Evolutionary conservation across 163 green algal genomes (phyloP).

Genomic region (Coccomyxa subellipsoidea): DNA sequence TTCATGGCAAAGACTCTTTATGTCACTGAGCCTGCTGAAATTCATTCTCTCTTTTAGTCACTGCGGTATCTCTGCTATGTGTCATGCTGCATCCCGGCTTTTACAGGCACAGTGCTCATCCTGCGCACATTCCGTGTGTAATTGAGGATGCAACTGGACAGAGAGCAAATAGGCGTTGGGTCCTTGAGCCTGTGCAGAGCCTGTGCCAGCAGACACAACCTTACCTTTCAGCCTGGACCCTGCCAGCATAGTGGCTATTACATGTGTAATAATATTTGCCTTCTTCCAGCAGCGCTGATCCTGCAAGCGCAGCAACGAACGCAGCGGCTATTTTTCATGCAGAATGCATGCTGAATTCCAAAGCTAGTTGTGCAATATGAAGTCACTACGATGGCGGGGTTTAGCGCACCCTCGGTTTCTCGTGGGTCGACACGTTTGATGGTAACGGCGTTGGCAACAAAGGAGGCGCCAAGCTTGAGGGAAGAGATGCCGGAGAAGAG

Average conservation of each 20-base stretch:
- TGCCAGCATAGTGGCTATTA: too few species aligned
- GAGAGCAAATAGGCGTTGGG: background rate
- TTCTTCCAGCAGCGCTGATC: too few species aligned
- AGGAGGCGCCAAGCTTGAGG: background rate
- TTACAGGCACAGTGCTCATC: too few species aligned
- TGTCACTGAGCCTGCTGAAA: background rate
- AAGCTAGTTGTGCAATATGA: too few species aligned
- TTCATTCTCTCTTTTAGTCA: too few species aligned
- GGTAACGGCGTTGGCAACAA: background rate
- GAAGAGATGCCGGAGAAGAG: conserved; percentile 5
- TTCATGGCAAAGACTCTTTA: background rate
- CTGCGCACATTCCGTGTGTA: too few species aligned
- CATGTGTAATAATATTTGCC: too few species aligned
- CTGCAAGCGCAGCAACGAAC: too few species aligned
- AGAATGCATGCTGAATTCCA: too few species aligned
- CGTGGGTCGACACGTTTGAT: conserved; percentile 2
- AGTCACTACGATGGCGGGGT: too few species aligned
- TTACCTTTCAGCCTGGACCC: background rate
- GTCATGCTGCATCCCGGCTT: background rate
- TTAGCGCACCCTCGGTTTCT: background rate
- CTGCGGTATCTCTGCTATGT: background rate
- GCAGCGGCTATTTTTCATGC: too few species aligned
- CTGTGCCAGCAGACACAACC: background rate
- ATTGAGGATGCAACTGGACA: background rate
- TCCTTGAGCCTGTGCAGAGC: too few species aligned